Percentiles rank a stretch among this genome's conserved stretches.
phyloP scores from a whole-genome alignment of 306 rosid genomes.

The Hippophae rhamnoides region DNA sequence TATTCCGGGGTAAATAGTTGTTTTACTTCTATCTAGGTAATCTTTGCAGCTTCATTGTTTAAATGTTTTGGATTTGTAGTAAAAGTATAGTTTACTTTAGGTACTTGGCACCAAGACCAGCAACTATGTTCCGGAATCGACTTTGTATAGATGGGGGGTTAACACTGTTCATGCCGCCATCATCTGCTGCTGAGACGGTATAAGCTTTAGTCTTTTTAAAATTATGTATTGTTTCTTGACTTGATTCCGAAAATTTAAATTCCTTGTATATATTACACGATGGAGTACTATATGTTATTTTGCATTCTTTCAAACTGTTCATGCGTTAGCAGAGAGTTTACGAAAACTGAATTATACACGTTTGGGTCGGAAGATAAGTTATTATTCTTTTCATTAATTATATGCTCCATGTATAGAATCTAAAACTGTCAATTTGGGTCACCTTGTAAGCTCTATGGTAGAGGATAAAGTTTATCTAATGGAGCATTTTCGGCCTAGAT shows the following conservation, averaged over 20 bases:
- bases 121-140: constrained; percentile 65
- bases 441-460: too few species aligned
- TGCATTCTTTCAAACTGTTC: background rate
- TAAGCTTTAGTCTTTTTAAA: constrained; percentile 8
- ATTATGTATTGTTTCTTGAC: background rate
- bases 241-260: background rate
- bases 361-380: too few species aligned
- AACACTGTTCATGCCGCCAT: constrained; percentile 94
- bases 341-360: too few species aligned
- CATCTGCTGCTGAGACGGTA: constrained; percentile 88
- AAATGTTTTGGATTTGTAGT: background rate
- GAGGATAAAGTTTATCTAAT: too few species aligned
- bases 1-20: constrained; percentile 85
- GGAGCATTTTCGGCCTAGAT: too few species aligned
- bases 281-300: constrained; percentile 3
- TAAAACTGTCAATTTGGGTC: too few species aligned
- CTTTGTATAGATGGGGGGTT: constrained; percentile 93
- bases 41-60: constrained; percentile 15
- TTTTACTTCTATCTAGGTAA: constrained; percentile 13
- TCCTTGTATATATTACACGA: constrained; percentile 2
- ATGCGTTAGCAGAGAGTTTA: background rate
- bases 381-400: too few species aligned
- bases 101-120: constrained; percentile 92
- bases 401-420: too few species aligned
- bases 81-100: constrained; percentile 30